phyloP scores from a whole-genome alignment of 2,329 filamentous ascomycete genomes.

The Penicillium fuscoglaucum region DNA sequence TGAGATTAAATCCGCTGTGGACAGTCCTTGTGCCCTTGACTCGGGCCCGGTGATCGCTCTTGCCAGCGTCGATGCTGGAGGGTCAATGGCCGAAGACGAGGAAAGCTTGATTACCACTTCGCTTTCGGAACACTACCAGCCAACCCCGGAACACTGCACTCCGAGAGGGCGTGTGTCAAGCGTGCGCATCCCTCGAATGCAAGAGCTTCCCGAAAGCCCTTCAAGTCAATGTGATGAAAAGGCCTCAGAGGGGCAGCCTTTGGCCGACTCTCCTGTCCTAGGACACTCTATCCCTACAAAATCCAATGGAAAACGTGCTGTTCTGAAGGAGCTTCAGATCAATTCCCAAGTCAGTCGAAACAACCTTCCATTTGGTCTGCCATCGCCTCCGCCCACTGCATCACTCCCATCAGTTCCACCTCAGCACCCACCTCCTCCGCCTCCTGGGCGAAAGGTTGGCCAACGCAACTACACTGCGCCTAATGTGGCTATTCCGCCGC shows the following conservation, averaged over 20 bases:
- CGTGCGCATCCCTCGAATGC: conserved; percentile 18
- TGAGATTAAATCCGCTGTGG: not conserved
- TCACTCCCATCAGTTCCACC: conserved; percentile 27
- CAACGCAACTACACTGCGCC: conserved; percentile 25
- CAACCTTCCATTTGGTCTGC: conserved; percentile 25
- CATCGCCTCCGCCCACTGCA: conserved; percentile 30
- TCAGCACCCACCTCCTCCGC: conserved; percentile 21
- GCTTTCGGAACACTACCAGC: conserved; percentile 19
- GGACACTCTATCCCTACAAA: conserved; percentile 13
- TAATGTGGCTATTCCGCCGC: not conserved
- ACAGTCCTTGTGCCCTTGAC: conserved; percentile 3
- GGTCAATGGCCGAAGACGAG: conserved; percentile 10
- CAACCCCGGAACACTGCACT: conserved; percentile 14
- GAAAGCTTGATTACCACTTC: conserved; percentile 4
- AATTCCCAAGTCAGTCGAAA: conserved; percentile 15
- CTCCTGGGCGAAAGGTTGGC: conserved; percentile 6
- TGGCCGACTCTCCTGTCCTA: conserved; percentile 26
- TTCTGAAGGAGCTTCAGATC: conserved; percentile 15
- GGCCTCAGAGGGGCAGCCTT: conserved; percentile 11
- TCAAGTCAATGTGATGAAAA: not conserved
- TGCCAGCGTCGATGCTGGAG: conserved; percentile 9
- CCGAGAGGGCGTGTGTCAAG: conserved; percentile 18
- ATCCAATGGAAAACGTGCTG: conserved; percentile 12
- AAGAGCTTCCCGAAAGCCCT: conserved; percentile 15
- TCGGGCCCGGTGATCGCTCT: conserved; percentile 12